Evolutionary conservation across 768 basidiomycete species (phyloP).

Genomic region (Hericium coralloides): DNA sequence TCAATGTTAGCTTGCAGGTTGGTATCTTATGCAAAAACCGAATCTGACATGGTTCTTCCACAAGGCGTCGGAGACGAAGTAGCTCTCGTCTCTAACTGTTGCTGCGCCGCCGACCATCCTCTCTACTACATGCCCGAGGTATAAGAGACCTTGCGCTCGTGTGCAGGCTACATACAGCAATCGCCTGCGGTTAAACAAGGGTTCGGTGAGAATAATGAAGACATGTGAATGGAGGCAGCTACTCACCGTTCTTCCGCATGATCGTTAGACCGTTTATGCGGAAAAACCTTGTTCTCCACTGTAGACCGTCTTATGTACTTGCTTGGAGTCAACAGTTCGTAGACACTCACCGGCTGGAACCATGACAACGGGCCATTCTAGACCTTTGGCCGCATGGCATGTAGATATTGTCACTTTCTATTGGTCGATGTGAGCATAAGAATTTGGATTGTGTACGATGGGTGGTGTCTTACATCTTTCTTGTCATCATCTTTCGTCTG

Average conservation of each 20-base stretch:
- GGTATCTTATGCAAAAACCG: background rate
- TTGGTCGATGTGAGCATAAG: background rate
- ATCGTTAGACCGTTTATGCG: slow-evolving; percentile 66
- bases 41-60: slow-evolving; percentile 33
- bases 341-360: slow-evolving; percentile 49
- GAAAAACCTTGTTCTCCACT: slow-evolving; percentile 73
- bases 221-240: background rate
- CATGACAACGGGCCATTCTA: slow-evolving; percentile 90
- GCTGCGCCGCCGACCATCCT: slow-evolving; percentile 49
- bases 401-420: slow-evolving; percentile 82
- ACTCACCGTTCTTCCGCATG: slow-evolving; percentile 72
- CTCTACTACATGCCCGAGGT: slow-evolving; percentile 39
- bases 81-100: slow-evolving; percentile 42
- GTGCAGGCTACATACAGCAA: slow-evolving; percentile 87
- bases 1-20: slow-evolving; percentile 14
- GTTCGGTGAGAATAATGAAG: background rate
- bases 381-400: slow-evolving; percentile 83
- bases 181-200: slow-evolving; percentile 37
- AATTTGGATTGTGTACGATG: background rate
- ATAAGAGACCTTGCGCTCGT: slow-evolving; percentile 65
- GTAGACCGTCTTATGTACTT: slow-evolving; percentile 3
- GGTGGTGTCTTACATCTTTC: slow-evolving; percentile 27
- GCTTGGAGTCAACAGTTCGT: background rate
- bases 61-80: slow-evolving; percentile 43
- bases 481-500: slow-evolving; percentile 49